Evolutionary conservation across 2,329 filamentous ascomycete species (phyloP).

Genomic region (Ceratocystis colombiana): DNA sequence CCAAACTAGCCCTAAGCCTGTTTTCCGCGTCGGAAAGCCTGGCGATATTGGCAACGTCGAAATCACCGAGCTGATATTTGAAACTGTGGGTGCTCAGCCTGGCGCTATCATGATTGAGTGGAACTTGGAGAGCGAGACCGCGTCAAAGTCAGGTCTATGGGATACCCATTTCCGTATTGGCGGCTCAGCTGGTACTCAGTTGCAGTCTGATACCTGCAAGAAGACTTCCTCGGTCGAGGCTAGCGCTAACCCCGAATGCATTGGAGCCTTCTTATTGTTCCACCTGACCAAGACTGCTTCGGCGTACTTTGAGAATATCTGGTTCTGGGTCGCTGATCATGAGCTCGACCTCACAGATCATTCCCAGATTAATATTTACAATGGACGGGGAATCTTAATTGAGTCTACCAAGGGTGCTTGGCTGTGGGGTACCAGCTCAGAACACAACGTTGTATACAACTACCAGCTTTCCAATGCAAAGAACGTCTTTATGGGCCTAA

Average conservation of each 20-base stretch:
- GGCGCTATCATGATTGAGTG: conserved; percentile 87
- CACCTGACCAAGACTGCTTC: conserved; percentile 54
- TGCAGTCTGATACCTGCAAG: conserved; percentile 68
- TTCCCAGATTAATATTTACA: conserved; percentile 77
- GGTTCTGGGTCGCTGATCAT: conserved; percentile 87
- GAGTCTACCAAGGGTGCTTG: conserved; percentile 66
- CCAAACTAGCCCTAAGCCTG: conserved; percentile 64
- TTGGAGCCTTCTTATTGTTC: conserved; percentile 61
- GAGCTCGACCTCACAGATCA: conserved; percentile 67
- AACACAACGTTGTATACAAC: conserved; percentile 63
- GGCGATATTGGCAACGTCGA: conserved; percentile 73
- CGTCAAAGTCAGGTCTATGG: conserved; percentile 74
- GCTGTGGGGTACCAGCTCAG: conserved; percentile 66
- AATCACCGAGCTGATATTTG: conserved; percentile 77
- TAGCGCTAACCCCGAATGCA: conserved; percentile 54
- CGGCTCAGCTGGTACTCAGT: conserved; percentile 69
- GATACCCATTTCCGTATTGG: conserved; percentile 94
- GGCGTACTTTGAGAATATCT: conserved; percentile 77
- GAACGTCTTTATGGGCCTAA: conserved; percentile 70
- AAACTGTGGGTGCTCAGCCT: conserved; percentile 70
- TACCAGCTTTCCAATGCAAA: conserved; percentile 71
- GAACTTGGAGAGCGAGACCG: conserved; percentile 61
- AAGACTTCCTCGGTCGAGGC: conserved; percentile 61
- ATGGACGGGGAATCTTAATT: conserved; percentile 71
- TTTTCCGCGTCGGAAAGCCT: conserved; percentile 70